Evolutionary conservation across 2,329 filamentous ascomycete species (phyloP), one percentile per base, ranked within the genome.

Genomic region (Aspergillus fischeri): DNA sequence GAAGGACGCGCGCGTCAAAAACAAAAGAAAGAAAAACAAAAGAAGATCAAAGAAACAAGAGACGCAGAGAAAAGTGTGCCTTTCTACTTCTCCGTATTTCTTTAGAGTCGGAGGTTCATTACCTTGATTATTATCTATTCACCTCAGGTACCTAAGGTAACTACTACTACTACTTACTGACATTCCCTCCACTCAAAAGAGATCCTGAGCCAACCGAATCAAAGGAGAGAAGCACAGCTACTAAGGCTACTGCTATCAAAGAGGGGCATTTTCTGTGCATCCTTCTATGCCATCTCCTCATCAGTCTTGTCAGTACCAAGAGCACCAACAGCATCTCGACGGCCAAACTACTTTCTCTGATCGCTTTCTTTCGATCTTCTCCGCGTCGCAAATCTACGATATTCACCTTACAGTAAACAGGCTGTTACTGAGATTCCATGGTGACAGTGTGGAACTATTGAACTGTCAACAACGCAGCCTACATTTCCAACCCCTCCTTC

Each of bases 1-100:
- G 52, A 59, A 57, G 58, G 51, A 61, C 53, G 53, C 54, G 57
- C 42, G 55, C 58, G 52, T 51, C 41, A 54, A 57, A 55, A 53
- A 53, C 27, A 4, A 49, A 51, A 41, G 27, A 35, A 54, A 44
- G 47, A 49, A 38, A 51, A 20, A 9, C 9, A 55, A 52, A 49
- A 41, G 32, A 56, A 14, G n/a, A 38, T 45, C 14, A 38, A 42
- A 42, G 54, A 21, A 55, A 55, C 6, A 32, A 52, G 41, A 28
- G 7, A 45, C 52, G 25, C 20, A 51, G 25, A 51, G 25, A 41
- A 49, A 51, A 29, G 45, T 53, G n/a, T 47, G 32, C 41, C 49
- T 21, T 52, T 21, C 24, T 48, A 35, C 42, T 41, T 32, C 52
- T 41, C n/a, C 3, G n/a, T 45, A 45, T 24, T 24, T 45, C 9